phyloP scores from a whole-genome alignment of 2,329 filamentous ascomycete genomes.

The Neonectria sp. region DNA sequence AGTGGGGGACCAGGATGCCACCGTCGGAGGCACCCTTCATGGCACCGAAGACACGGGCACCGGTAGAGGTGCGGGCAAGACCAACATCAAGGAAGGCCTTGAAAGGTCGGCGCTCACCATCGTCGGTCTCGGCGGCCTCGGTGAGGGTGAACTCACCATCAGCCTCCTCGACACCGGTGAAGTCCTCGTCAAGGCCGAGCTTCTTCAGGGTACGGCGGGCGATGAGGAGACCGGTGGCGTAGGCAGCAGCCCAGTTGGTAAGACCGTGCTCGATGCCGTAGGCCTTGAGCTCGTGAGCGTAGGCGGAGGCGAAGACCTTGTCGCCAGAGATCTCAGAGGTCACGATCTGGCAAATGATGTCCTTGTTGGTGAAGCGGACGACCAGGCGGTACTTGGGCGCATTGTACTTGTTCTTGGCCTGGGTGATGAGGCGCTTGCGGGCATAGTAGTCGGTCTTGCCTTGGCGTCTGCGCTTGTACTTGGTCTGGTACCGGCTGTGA shows the following conservation, averaged over 20 bases:
- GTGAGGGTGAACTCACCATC: constrained; percentile 97
- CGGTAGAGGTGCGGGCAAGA: constrained; percentile 96
- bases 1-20: constrained; percentile 97
- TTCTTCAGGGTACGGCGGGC: constrained; percentile 98
- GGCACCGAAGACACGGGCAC: constrained; percentile 98
- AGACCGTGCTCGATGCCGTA: constrained; percentile 99
- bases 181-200: constrained; percentile 94
- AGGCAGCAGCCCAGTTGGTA: constrained; percentile 99
- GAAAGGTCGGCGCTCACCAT: constrained; percentile 97
- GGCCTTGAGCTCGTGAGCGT: constrained; percentile 96
- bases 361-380: constrained; percentile 99
- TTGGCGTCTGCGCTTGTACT: constrained; percentile 96
- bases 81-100: constrained; percentile 99
- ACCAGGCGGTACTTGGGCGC: constrained; percentile 99
- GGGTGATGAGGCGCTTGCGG: constrained; percentile 98
- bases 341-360: constrained; percentile 99
- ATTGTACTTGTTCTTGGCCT: constrained; percentile 99
- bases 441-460: constrained; percentile 99
- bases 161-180: constrained; percentile 95
- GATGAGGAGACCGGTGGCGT: constrained; percentile 95
- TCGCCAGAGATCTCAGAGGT: constrained; percentile 96
- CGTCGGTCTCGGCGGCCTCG: constrained; percentile 91
- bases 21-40: constrained; percentile 99
- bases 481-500: constrained; percentile 96
- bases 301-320: constrained; percentile 95